Conservation (phyloP, 2,329 filamentous ascomycete species). For the Fusarium buxicola region DNA sequence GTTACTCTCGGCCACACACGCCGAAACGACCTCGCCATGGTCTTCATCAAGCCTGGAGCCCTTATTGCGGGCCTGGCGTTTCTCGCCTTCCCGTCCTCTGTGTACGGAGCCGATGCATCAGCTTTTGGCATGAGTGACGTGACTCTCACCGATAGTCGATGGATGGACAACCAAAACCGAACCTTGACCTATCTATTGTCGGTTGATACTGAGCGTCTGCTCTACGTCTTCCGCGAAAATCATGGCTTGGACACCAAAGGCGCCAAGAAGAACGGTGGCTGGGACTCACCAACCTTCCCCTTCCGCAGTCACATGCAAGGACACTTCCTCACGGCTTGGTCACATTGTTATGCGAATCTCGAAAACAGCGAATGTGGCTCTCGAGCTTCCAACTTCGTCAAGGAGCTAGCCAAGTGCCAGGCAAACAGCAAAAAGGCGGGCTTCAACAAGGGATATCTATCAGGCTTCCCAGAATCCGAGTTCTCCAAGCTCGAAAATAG, state of each 20-base stretch:
- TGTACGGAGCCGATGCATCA: constrained; percentile 10
- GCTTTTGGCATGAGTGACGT: constrained; percentile 24
- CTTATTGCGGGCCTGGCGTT: constrained; percentile 11
- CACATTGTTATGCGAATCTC: constrained; percentile 59
- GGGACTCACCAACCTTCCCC: constrained; percentile 66
- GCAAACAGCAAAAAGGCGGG: constrained; percentile 59
- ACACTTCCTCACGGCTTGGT: constrained; percentile 63
- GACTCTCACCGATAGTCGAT: constrained; percentile 30
- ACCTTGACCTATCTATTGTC: constrained; percentile 30
- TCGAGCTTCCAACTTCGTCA: constrained; percentile 59
- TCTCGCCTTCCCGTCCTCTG: neutral
- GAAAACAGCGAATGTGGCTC: constrained; percentile 57
- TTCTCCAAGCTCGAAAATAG: constrained; percentile 57
- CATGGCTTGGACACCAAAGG: constrained; percentile 53
- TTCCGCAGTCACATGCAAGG: constrained; percentile 65
- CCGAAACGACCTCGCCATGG: constrained; percentile 6
- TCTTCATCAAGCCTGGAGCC: constrained; percentile 16
- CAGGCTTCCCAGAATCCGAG: constrained; percentile 64
- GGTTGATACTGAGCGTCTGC: constrained; percentile 20
- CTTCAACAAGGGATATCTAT: constrained; percentile 60
- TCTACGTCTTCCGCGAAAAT: constrained; percentile 32
- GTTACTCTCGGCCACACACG: neutral
- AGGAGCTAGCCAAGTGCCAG: constrained; percentile 63
- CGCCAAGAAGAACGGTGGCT: constrained; percentile 60
- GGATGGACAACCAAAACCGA: constrained; percentile 36